Percentiles rank a stretch among this genome's conserved stretches.
Conservation (phyloP, 306 rosid species). For the Malus fusca region DNA sequence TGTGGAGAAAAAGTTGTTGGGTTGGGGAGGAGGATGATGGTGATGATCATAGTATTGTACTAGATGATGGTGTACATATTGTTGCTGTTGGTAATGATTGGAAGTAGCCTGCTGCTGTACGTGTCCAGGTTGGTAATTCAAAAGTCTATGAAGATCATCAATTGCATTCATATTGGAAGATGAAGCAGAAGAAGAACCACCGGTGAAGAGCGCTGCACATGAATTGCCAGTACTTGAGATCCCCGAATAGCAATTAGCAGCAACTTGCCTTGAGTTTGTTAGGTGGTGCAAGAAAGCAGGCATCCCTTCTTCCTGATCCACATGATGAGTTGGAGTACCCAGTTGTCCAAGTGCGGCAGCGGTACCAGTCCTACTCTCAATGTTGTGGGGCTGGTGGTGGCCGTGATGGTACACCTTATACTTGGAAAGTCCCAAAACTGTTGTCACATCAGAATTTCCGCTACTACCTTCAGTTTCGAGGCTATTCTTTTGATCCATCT, state of each 20-base stretch:
- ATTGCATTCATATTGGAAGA: conserved; percentile 18
- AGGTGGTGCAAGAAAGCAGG: conserved; percentile 11
- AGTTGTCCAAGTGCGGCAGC: neutral
- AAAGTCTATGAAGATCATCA: conserved; percentile 73
- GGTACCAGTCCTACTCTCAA: neutral
- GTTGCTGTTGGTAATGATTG: neutral
- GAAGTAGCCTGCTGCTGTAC: conserved; percentile 13
- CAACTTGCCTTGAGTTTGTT: neutral
- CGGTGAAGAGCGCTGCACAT: conserved; percentile 12
- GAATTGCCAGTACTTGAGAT: neutral
- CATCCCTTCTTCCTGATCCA: conserved; percentile 4
- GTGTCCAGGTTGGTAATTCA: conserved; percentile 43
- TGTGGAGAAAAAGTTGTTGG: neutral
- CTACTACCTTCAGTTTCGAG: conserved; percentile 39
- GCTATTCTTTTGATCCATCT: conserved; percentile 23
- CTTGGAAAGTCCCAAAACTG: conserved; percentile 57
- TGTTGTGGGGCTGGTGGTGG: neutral
- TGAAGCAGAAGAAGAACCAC: conserved; percentile 20
- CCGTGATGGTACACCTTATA: neutral
- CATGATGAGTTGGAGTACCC: neutral
- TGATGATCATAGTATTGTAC: neutral
- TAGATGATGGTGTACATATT: neutral
- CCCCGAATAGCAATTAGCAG: neutral
- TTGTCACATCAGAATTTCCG: conserved; percentile 26
- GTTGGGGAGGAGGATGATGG: conserved; percentile 9